Conservation (phyloP, 2,329 filamentous ascomycete genomes). For the Apiospora pterosperma region DNA sequence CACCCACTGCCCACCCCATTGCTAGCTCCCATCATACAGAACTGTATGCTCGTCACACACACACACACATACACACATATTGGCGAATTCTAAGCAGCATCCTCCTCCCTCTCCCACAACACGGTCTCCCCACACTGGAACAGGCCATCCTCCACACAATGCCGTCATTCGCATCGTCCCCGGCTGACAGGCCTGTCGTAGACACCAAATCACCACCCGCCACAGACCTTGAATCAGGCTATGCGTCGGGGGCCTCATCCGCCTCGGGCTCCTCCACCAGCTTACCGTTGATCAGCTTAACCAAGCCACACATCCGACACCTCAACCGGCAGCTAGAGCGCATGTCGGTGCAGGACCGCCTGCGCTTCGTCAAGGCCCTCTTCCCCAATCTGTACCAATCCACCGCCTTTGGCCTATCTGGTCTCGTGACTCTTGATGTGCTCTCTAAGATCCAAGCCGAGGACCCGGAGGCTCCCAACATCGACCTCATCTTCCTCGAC, state of each 20-base stretch:
- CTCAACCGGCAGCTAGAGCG: constrained; percentile 86
- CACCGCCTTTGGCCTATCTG: constrained; percentile 78
- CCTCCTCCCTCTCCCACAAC: not conserved
- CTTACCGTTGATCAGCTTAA: constrained; percentile 79
- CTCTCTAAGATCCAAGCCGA: constrained; percentile 69
- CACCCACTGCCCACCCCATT: not conserved
- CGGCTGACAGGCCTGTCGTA: constrained; percentile 29
- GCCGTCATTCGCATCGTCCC: constrained; percentile 37
- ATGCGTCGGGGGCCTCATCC: constrained; percentile 62
- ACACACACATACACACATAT: too few relatives aligned
- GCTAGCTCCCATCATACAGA: not conserved
- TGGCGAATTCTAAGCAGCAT: not conserved
- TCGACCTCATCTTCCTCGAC: constrained; percentile 77
- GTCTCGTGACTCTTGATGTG: constrained; percentile 82
- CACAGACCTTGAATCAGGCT: constrained; percentile 72
- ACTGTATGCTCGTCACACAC: not conserved
- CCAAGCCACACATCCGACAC: constrained; percentile 81
- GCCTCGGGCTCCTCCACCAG: constrained; percentile 58
- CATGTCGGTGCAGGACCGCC: constrained; percentile 85
- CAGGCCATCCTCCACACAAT: constrained; percentile 36
- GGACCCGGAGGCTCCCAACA: constrained; percentile 55
- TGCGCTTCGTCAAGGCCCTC: constrained; percentile 87
- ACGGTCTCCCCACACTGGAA: not conserved
- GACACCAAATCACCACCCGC: constrained; percentile 37
- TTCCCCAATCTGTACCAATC: constrained; percentile 88